Conservation (phyloP, 805 yeast species). For the Cyberlindnera sargentensis region DNA sequence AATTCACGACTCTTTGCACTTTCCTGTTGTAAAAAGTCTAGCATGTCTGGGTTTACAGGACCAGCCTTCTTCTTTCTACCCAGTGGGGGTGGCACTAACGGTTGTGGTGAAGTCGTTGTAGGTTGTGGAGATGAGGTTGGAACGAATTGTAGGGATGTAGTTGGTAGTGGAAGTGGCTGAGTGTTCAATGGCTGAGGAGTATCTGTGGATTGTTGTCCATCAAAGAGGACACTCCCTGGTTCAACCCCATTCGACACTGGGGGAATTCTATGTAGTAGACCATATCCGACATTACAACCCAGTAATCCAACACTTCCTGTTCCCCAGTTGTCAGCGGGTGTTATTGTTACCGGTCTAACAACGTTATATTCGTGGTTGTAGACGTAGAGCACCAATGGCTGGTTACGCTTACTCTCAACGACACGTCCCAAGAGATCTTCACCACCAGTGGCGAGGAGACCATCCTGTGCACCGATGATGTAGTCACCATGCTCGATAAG, state of each 20-base stretch:
- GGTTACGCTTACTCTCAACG: slow-evolving; percentile 43
- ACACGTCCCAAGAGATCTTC: slow-evolving; percentile 70
- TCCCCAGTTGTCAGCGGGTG: slow-evolving; percentile 67
- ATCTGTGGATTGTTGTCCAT: slow-evolving; percentile 12
- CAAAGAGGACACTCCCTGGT: slow-evolving; percentile 36
- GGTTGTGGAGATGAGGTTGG: slow-evolving; percentile 3
- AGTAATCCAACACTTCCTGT: slow-evolving; percentile 59
- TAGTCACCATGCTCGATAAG: slow-evolving; percentile 82
- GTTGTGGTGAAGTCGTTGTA: background rate
- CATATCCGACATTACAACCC: slow-evolving; percentile 95
- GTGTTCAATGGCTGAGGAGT: background rate
- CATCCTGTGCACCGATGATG: slow-evolving; percentile 82
- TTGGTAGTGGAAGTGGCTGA: background rate
- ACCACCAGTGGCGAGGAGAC: slow-evolving; percentile 80
- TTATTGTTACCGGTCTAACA: slow-evolving; percentile 80
- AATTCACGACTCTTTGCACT: slow-evolving; percentile 32
- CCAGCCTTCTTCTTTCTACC: slow-evolving; percentile 23
- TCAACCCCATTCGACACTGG: slow-evolving; percentile 39
- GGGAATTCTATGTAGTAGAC: slow-evolving; percentile 81
- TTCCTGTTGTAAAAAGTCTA: slow-evolving; percentile 36
- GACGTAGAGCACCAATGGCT: slow-evolving; percentile 53
- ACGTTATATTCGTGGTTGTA: slow-evolving; percentile 85
- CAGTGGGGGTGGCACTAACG: slow-evolving; percentile 15
- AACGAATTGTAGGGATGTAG: background rate
- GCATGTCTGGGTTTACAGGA: slow-evolving; percentile 22